Evolutionary conservation across 352 stramenopile genomes (phyloP).

Genomic region (Blastocystis hominis): DNA sequence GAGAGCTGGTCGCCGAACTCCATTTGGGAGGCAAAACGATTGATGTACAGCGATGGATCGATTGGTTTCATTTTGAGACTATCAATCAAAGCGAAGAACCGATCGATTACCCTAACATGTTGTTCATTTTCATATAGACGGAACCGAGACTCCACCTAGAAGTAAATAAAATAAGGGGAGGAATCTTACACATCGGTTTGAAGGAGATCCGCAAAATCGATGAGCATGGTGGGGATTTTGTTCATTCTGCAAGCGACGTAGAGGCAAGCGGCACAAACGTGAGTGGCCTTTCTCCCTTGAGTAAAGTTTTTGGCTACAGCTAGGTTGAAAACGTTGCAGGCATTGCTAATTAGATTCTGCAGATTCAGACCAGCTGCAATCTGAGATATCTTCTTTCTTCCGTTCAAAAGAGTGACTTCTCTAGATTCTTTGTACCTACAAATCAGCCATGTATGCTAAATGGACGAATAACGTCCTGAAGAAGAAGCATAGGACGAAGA

Average conservation of each 20-base stretch:
- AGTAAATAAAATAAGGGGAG: background rate
- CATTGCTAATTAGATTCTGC: constrained; percentile 86
- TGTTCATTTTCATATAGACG: constrained; percentile 73
- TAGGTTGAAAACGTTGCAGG: constrained; percentile 85
- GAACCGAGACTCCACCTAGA: constrained; percentile 59
- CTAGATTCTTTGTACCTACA: constrained; percentile 70
- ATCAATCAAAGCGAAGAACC: constrained; percentile 73
- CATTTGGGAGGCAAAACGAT: constrained; percentile 90
- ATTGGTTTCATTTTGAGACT: constrained; percentile 92
- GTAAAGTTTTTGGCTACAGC: constrained; percentile 92
- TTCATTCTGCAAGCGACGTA: constrained; percentile 95
- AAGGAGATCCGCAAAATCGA: constrained; percentile 96
- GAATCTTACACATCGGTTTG: constrained; percentile 85
- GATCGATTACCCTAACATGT: constrained; percentile 59
- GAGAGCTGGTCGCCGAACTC: constrained; percentile 83
- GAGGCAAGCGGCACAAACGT: constrained; percentile 90
- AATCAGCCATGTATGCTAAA: background rate
- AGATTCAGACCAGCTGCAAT: constrained; percentile 78
- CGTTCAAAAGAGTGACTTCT: constrained; percentile 86
- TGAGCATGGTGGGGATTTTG: constrained; percentile 93
- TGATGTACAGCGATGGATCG: constrained; percentile 94
- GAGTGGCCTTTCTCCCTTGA: constrained; percentile 78
- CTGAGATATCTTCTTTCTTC: constrained; percentile 80
- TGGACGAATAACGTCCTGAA: constrained; percentile 31
- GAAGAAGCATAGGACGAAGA: constrained; percentile 75